Conservation (phyloP, 1,284 basidiomycete genomes). For the Moesziomyces sp. region DNA sequence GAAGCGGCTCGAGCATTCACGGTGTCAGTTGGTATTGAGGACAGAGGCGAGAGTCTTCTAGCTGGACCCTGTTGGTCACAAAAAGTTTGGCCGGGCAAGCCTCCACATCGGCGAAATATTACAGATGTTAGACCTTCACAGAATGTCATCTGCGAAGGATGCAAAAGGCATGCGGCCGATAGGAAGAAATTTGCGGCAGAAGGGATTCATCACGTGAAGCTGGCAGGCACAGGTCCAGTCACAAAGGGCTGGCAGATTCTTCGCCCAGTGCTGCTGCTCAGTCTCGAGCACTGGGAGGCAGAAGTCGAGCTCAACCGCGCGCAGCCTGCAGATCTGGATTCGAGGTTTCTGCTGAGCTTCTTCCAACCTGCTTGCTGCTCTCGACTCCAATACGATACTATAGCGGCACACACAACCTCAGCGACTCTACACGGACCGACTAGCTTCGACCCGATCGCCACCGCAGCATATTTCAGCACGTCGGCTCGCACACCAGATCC, state of each 20-base stretch:
- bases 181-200: slow-evolving; percentile 32
- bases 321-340: neutral
- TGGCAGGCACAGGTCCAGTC: slow-evolving; percentile 13
- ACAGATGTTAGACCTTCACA: neutral
- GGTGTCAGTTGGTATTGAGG: slow-evolving; percentile 1
- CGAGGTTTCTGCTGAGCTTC: neutral
- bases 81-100: slow-evolving; percentile 1
- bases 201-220: slow-evolving; percentile 33
- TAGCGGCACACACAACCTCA: neutral
- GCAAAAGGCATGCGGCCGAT: slow-evolving; percentile 17
- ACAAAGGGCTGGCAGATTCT: neutral
- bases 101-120: neutral
- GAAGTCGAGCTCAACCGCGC: too few species aligned
- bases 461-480: neutral
- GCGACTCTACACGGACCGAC: neutral
- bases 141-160: too few species aligned
- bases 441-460: neutral
- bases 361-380: too few species aligned
- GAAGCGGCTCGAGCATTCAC: neutral
- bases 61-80: neutral
- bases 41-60: slow-evolving; percentile 16
- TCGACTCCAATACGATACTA: too few species aligned
- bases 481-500: too few species aligned
- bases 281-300: neutral
- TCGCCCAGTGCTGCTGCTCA: slow-evolving; percentile 1